A percentile compares a stretch with the other conserved stretches of the same genome.
phyloP scores from a whole-genome alignment of 257 asterid species.

The Rhazya stricta region DNA sequence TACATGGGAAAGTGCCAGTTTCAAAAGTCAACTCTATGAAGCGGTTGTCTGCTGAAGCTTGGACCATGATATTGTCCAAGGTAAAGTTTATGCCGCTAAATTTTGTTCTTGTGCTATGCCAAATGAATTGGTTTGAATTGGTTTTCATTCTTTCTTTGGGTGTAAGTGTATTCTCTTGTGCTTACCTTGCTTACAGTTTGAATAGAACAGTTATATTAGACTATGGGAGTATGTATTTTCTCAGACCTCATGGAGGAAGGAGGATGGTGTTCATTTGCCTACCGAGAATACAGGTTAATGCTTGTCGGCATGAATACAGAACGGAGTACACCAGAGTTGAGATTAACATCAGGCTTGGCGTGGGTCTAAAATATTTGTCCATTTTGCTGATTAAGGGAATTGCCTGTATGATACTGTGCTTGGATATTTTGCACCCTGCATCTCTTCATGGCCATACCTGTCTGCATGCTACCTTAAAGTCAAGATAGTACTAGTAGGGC shows the following conservation, averaged over 20 bases:
- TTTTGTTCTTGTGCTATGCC: background rate
- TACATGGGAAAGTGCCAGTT: slow-evolving; percentile 82
- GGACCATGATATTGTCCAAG: slow-evolving; percentile 72
- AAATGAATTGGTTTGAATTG: background rate
- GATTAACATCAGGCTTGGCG: too few species aligned
- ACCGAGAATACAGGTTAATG: too few species aligned
- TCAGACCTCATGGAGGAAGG: background rate
- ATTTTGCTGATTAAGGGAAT: background rate
- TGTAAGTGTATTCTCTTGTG: background rate
- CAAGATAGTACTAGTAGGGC: background rate
- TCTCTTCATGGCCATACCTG: background rate
- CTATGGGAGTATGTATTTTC: too few species aligned
- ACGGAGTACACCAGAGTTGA: too few species aligned
- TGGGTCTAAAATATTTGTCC: too few species aligned
- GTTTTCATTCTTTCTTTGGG: background rate
- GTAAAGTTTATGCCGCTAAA: slow-evolving; percentile 32
- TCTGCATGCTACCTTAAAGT: background rate
- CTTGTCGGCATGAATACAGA: too few species aligned
- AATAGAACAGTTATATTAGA: background rate
- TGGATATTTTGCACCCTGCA: background rate
- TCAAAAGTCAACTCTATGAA: slow-evolving; percentile 64
- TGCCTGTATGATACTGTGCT: background rate
- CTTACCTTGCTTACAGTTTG: background rate
- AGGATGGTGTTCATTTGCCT: background rate
- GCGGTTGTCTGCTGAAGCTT: slow-evolving; percentile 84